Conservation (phyloP, 352 stramenopile genomes). For the Pythium monospermum region DNA sequence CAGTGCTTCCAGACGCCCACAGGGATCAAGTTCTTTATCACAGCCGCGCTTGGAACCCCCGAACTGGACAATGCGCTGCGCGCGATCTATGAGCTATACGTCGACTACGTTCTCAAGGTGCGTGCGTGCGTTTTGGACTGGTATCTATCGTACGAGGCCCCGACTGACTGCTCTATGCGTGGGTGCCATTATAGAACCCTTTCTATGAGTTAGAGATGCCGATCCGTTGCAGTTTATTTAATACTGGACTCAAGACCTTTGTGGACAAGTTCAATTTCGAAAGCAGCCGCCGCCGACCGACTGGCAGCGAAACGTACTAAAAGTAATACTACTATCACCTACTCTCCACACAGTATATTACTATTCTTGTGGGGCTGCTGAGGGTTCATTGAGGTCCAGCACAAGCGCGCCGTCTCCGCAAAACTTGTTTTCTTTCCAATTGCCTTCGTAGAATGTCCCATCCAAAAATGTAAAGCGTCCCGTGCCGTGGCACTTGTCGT, state of each 20-base stretch:
- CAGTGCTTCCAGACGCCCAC: slow-evolving; percentile 92
- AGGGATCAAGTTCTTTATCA: slow-evolving; percentile 93
- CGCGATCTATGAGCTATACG: slow-evolving; percentile 92
- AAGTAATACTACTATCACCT: background rate
- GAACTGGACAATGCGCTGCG: slow-evolving; percentile 83
- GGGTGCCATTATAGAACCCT: slow-evolving; percentile 62
- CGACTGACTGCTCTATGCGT: background rate
- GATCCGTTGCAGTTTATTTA: slow-evolving; percentile 92
- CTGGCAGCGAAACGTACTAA: slow-evolving; percentile 34
- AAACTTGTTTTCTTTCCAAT: slow-evolving; percentile 76
- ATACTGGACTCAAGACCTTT: slow-evolving; percentile 79
- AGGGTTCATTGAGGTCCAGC: slow-evolving; percentile 32
- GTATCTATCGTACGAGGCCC: background rate
- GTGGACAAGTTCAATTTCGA: slow-evolving; percentile 85
- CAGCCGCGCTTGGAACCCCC: slow-evolving; percentile 75
- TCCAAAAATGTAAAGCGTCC: slow-evolving; percentile 73
- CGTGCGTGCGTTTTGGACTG: background rate
- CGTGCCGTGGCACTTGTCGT: slow-evolving; percentile 74
- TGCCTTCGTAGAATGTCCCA: slow-evolving; percentile 75
- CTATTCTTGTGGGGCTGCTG: background rate
- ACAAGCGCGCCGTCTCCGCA: slow-evolving; percentile 65
- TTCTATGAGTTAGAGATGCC: slow-evolving; percentile 96
- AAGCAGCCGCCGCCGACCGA: slow-evolving; percentile 50
- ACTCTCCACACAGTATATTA: slow-evolving; percentile 1
- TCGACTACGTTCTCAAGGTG: slow-evolving; percentile 95